A percentile compares a stretch with the other conserved stretches of the same genome.
Conservation (phyloP, 805 yeast species). For the Saccharomyces kudriavzevii region DNA sequence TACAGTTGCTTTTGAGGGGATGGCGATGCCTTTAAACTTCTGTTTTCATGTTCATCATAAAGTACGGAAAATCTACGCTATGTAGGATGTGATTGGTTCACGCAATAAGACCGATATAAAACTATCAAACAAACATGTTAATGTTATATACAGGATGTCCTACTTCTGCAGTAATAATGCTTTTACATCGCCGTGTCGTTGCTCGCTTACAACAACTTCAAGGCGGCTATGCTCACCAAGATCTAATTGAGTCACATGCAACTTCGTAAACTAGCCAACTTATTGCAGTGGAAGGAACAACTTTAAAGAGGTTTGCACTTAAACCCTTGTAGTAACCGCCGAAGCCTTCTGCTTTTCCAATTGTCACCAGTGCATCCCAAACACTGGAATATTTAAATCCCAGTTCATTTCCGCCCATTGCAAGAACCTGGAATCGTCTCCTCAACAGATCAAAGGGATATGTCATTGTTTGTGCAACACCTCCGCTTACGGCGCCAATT, state of each 20-base stretch:
- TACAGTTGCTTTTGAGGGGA: background rate
- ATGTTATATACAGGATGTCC: background rate
- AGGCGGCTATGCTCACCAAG: background rate
- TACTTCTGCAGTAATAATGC: background rate
- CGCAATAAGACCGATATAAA: background rate
- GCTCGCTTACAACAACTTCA: background rate
- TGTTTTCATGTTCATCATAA: background rate
- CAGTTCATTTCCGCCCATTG: slow-evolving; percentile 60
- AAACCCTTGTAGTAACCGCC: slow-evolving; percentile 66
- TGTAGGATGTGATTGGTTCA: background rate
- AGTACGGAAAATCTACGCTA: background rate
- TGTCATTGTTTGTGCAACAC: slow-evolving; percentile 80
- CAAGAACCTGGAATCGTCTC: slow-evolving; percentile 83
- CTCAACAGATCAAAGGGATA: slow-evolving; percentile 88
- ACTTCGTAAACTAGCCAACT: slow-evolving; percentile 85
- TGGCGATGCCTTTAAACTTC: background rate
- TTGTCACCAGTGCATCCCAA: slow-evolving; percentile 60
- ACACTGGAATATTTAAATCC: slow-evolving; percentile 81
- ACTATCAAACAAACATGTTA: background rate
- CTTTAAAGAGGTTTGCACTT: slow-evolving; percentile 77
- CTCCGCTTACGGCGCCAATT: slow-evolving; percentile 83
- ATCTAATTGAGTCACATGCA: slow-evolving; percentile 39
- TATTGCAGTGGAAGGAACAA: slow-evolving; percentile 92
- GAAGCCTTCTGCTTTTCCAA: slow-evolving; percentile 66
- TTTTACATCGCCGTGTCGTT: background rate